Percentiles rank a stretch among this genome's conserved stretches.
Evolutionary conservation across 768 basidiomycete genomes (phyloP).

Genomic region (Tulasnella sp.): DNA sequence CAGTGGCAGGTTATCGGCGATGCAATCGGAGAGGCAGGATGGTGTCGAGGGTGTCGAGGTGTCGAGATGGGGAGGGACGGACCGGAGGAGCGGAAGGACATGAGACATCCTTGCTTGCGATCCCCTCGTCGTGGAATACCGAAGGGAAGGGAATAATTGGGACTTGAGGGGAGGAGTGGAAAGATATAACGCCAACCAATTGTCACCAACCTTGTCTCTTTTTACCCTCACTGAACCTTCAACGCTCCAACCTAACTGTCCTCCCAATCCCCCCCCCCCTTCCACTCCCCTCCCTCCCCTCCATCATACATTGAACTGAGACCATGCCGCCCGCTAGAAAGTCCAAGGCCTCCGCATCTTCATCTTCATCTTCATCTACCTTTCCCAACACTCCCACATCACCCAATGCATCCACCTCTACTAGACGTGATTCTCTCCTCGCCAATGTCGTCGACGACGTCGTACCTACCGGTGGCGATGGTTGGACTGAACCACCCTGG

Average conservation of each 20-base stretch:
- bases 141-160: no score
- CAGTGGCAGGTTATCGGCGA: no score
- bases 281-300: neutral
- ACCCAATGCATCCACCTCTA: constrained; percentile 1
- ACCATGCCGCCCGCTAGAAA: constrained; percentile 5
- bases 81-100: no score
- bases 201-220: constrained; percentile 11
- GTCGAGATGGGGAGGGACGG: no score
- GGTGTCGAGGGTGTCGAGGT: no score
- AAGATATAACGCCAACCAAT: neutral
- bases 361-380: no score
- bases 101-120: no score
- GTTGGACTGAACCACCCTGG: constrained; percentile 63
- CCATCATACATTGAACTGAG: neutral
- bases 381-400: neutral
- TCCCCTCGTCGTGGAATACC: no score
- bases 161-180: no score
- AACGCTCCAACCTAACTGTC: neutral
- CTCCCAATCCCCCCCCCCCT: neutral
- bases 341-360: constrained; percentile 3
- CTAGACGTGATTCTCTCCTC: constrained; percentile 3
- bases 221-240: constrained; percentile 1
- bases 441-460: neutral
- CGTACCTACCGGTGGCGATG: neutral
- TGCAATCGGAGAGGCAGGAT: no score